Percentiles rank a stretch among this genome's conserved stretches.
phyloP scores from a whole-genome alignment of 345 rosid species.

The Triadica sebifera region DNA sequence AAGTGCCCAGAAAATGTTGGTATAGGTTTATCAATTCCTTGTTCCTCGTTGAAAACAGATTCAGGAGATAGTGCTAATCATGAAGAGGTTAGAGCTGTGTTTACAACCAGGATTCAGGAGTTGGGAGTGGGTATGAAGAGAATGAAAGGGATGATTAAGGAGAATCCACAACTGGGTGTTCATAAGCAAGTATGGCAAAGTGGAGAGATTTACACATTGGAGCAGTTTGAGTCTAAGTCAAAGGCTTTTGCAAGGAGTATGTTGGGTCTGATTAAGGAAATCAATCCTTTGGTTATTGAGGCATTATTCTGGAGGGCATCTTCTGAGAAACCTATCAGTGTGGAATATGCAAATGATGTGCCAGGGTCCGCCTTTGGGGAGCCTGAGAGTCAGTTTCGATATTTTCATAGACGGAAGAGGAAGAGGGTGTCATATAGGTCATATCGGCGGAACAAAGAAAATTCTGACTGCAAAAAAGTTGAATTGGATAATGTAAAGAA shows the following conservation, averaged over 20 bases:
- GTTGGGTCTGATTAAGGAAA: constrained; percentile 71
- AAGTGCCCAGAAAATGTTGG: constrained; percentile 71
- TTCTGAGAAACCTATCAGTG: constrained; percentile 74
- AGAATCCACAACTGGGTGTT: constrained; percentile 43
- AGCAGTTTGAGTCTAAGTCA: constrained; percentile 87
- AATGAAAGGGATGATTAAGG: constrained; percentile 46
- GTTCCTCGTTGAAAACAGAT: constrained; percentile 29
- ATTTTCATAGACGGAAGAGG: constrained; percentile 68
- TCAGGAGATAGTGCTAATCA: constrained; percentile 28
- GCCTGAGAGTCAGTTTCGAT: constrained; percentile 60
- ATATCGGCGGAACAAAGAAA: constrained; percentile 56
- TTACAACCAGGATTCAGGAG: constrained; percentile 97
- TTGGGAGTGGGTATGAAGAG: constrained; percentile 68
- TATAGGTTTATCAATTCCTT: constrained; percentile 33
- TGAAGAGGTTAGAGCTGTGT: constrained; percentile 67
- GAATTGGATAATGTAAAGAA: constrained; percentile 26
- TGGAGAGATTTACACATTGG: constrained; percentile 90
- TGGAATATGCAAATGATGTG: constrained; percentile 98
- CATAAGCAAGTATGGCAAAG: constrained; percentile 98
- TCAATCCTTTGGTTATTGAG: constrained; percentile 68
- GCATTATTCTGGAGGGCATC: constrained; percentile 90
- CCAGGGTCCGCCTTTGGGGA: constrained; percentile 96
- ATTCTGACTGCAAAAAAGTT: constrained; percentile 25
- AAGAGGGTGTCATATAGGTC: constrained; percentile 49
- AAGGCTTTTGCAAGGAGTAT: constrained; percentile 65